phyloP scores from a whole-genome alignment of 805 yeast species.

The Kluyveromyces nonfermentans region DNA sequence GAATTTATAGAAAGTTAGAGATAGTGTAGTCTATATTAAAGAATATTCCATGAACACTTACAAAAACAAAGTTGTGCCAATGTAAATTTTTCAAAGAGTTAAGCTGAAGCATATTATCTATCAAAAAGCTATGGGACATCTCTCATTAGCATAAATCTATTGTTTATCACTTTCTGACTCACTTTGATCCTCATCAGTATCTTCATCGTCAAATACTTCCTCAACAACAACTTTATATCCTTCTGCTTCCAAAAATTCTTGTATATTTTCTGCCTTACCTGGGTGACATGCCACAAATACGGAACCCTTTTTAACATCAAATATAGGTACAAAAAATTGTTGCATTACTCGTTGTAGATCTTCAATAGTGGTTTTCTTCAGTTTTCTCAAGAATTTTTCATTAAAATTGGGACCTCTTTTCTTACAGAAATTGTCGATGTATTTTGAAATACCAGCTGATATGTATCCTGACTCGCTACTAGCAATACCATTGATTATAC shows the following conservation, averaged over 20 bases:
- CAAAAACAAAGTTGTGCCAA: no score
- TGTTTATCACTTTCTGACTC: no score
- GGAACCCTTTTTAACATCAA: slow-evolving; percentile 44
- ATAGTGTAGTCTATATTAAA: no score
- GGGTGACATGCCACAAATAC: slow-evolving; percentile 73
- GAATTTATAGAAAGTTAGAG: no score
- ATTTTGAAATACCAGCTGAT: slow-evolving; percentile 58
- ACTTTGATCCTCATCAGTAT: slow-evolving; percentile 19
- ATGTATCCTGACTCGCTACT: slow-evolving; percentile 53
- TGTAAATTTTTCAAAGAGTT: no score
- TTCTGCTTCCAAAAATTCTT: slow-evolving; percentile 35
- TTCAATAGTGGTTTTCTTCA: slow-evolving; percentile 43
- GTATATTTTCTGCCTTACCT: slow-evolving; percentile 40
- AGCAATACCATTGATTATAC: slow-evolving; percentile 66
- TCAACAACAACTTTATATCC: slow-evolving; percentile 60
- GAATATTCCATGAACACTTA: no score
- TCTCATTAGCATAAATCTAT: no score
- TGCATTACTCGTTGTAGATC: slow-evolving; percentile 33
- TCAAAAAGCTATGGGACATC: no score
- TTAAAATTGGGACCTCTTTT: slow-evolving; percentile 64
- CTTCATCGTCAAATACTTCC: slow-evolving; percentile 36
- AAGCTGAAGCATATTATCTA: no score
- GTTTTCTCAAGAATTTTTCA: slow-evolving; percentile 39
- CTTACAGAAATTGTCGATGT: slow-evolving; percentile 54
- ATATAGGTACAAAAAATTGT: slow-evolving; percentile 56